phyloP scores from a whole-genome alignment of 345 rosid genomes.

The Firmiana major region DNA sequence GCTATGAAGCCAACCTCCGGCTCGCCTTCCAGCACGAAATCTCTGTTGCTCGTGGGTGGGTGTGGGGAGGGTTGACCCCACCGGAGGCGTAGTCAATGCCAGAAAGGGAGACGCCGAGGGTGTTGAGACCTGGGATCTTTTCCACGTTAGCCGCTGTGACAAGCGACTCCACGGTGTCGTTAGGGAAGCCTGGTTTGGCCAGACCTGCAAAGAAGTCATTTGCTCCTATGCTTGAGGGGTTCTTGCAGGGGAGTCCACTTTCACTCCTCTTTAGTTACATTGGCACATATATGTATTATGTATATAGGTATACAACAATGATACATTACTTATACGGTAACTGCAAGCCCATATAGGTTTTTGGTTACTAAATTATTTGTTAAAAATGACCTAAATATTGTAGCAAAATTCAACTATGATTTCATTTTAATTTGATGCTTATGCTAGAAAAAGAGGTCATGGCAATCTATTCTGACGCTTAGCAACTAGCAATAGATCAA shows the following conservation, averaged over 20 bases:
- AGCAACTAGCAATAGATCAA: not conserved
- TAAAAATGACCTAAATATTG: not conserved
- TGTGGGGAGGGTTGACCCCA: conserved; percentile 76
- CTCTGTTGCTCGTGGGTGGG: conserved; percentile 69
- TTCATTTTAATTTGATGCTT: not conserved
- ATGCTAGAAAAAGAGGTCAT: not conserved
- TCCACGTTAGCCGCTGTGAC: conserved; percentile 49
- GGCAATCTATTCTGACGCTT: not conserved
- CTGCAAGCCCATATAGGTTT: not conserved
- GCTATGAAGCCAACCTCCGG: conserved; percentile 61
- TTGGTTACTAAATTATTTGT: not conserved
- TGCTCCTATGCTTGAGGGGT: conserved; percentile 19
- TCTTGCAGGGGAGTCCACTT: conserved; percentile 57
- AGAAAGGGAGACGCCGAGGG: conserved; percentile 55
- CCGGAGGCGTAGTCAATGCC: conserved; percentile 65
- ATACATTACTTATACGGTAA: not conserved
- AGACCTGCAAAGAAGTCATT: conserved; percentile 44
- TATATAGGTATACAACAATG: not conserved
- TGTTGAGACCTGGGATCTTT: conserved; percentile 64
- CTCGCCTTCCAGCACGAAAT: conserved; percentile 51
- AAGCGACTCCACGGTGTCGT: conserved; percentile 39
- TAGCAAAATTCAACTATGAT: not conserved
- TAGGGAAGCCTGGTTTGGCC: conserved; percentile 48
- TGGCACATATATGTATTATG: not conserved
- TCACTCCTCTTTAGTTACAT: conserved; percentile 29